Evolutionary conservation across 2,329 filamentous ascomycete genomes (phyloP).

Genomic region (Colletotrichum sp.): DNA sequence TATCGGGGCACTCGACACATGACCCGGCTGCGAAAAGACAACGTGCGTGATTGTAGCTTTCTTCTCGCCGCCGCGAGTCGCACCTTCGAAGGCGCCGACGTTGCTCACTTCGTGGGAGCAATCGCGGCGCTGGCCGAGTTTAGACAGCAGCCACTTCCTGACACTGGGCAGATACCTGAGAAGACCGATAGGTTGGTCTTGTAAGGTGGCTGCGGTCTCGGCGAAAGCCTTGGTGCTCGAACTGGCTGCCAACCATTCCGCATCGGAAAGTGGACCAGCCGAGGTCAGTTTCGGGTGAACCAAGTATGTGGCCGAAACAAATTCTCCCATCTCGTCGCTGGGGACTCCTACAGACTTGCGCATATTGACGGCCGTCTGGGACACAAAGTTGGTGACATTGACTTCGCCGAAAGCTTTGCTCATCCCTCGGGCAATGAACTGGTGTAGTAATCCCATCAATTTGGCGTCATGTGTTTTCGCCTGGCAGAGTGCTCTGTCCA

Average conservation of each 20-base stretch:
- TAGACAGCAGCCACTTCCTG: constrained; percentile 40
- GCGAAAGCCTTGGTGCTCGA: constrained; percentile 35
- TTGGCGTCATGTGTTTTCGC: constrained; percentile 39
- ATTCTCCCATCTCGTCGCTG: constrained; percentile 39
- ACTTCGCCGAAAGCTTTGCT: constrained; percentile 29
- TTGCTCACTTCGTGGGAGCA: constrained; percentile 52
- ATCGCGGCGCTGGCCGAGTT: constrained; percentile 41
- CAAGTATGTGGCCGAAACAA: constrained; percentile 32
- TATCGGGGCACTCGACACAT: constrained; percentile 39
- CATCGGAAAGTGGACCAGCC: constrained; percentile 7
- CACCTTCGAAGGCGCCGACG: constrained; percentile 38
- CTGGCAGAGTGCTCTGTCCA: constrained; percentile 29
- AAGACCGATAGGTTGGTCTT: constrained; percentile 40
- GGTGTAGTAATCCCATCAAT: constrained; percentile 44
- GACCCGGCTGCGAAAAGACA: constrained; percentile 49
- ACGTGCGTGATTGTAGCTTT: constrained; percentile 33
- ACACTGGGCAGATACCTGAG: constrained; percentile 44
- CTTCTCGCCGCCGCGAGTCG: not conserved
- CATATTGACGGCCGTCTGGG: constrained; percentile 44
- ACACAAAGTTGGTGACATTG: constrained; percentile 36
- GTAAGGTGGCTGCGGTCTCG: constrained; percentile 26
- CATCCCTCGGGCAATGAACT: constrained; percentile 42
- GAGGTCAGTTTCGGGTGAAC: constrained; percentile 22
- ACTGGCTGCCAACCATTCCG: constrained; percentile 37
- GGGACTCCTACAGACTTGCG: constrained; percentile 35